These are phyloP conservation scores for Populus trichocarpa DNA, from an alignment of 441 rosid genomes.

Conservation along the genomic window DNA sequence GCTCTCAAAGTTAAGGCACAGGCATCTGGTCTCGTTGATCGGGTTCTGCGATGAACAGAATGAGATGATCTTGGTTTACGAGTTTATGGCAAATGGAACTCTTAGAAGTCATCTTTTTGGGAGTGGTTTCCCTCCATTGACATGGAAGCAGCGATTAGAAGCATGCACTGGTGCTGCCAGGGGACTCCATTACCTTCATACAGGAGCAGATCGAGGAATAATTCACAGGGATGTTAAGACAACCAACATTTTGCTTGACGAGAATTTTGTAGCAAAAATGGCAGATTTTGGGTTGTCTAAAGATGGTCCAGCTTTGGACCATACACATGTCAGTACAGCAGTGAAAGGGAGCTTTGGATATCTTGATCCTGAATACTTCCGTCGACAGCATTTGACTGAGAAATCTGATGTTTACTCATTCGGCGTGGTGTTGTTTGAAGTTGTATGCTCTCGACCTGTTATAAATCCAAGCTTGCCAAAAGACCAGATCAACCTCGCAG, in stretches of 20 bases:
- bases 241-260: conserved; percentile 75
- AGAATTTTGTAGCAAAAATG: conserved; percentile 77
- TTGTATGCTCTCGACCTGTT: conserved; percentile 78
- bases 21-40: conserved; percentile 80
- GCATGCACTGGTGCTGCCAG: conserved; percentile 75
- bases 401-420: conserved; percentile 91
- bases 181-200: conserved; percentile 93
- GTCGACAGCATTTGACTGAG: conserved; percentile 83
- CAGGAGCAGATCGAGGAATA: conserved; percentile 78
- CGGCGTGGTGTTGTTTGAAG: conserved; percentile 80
- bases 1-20: conserved; percentile 84
- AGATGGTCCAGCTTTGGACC: conserved; percentile 78
- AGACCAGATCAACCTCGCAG: conserved; percentile 93
- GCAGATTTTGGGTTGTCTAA: conserved; percentile 83
- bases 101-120: conserved; percentile 82
- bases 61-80: conserved; percentile 93
- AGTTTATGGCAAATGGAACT: conserved; percentile 84
- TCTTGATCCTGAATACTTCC: conserved; percentile 83
- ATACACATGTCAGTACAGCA: conserved; percentile 85
- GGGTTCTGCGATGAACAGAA: conserved; percentile 82
- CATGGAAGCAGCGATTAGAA: conserved; percentile 81
- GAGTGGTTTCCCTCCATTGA: conserved; percentile 55
- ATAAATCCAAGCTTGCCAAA: conserved; percentile 81
- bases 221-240: conserved; percentile 92
- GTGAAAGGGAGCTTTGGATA: conserved; percentile 95